Base-by-base conservation (phyloP, 371 early-diverging fungal species). In the Nematocida sp. region DNA sequence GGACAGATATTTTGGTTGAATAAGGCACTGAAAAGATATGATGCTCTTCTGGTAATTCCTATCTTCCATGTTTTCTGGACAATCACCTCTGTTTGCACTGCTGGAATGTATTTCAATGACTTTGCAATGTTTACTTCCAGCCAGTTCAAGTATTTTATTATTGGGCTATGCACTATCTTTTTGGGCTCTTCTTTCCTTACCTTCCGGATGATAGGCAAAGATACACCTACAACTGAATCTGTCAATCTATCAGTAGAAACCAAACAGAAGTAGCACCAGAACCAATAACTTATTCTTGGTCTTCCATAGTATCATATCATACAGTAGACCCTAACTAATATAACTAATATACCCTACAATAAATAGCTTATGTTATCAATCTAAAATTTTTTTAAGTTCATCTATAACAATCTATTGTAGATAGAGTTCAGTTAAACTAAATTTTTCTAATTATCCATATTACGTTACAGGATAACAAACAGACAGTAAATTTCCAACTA, bases 31-130 rank as follows among this genome's bases (percentile, higher is more conserved):
- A 85, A 86, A 58, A 84, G 88, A 48, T 91, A 90, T 79, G 91
- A 91, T 77, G 90, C 90, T 0, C 74, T 91, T 58, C 82, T 90
- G 3, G 90, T 89, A 54, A 87, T 91, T 34, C 91, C 91, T 0
- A 86, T 89, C 32, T 91, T 89, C 78, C 90, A 89, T 75, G 87
- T 88, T 27, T 86, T 88, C 38, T 90, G 90, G 90, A 89, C 86
- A 11, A 66, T 88, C 48, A 75, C 87, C 55, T 86, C 86, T 62
- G 86, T 89, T 34, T 76, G 87, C 9, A 89, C 88, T 19, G 91
- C 90, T 17, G 90, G 90, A 4, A 85, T 90, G 53, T 91, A 90
- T 79, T 91, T 88, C 81, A 84, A 86, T 65, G 90, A 91, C 77
- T 91, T 91, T 81, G 79, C 82, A 3, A 81, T 84, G 13, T 89